A percentile compares a stretch with the other conserved stretches of the same genome.
Evolutionary conservation across 1,284 basidiomycete genomes (phyloP).

Genomic region (Ganoderma resinaceum): DNA sequence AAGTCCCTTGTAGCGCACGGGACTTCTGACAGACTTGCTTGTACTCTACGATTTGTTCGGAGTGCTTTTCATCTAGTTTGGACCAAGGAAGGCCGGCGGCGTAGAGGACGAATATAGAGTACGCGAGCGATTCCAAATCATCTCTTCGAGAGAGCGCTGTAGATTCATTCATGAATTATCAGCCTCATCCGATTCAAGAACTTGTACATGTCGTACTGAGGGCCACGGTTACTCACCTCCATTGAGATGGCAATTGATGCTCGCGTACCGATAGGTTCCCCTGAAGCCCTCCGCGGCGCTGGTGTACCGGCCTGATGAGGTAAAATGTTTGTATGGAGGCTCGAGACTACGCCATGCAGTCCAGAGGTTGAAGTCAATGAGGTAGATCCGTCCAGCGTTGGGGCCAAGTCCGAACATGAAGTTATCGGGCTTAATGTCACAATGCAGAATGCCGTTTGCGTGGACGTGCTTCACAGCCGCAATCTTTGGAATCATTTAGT

Average conservation of each 20-base stretch:
- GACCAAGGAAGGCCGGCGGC: neutral
- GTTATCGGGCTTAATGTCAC: neutral
- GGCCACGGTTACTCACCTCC: neutral
- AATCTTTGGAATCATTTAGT: neutral
- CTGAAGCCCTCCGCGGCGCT: neutral
- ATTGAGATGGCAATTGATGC: neutral
- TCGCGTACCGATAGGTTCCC: neutral
- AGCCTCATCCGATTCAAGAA: neutral
- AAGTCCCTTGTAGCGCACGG: neutral
- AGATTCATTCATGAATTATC: neutral
- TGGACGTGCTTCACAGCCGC: neutral
- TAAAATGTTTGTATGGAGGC: neutral
- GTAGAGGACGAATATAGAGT: neutral
- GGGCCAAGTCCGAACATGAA: neutral
- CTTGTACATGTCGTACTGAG: neutral
- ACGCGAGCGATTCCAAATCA: neutral
- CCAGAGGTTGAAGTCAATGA: constrained; percentile 3
- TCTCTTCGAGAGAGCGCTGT: neutral
- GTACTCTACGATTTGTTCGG: neutral
- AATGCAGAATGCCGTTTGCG: neutral
- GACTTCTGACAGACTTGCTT: neutral
- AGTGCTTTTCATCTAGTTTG: neutral
- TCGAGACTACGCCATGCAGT: neutral
- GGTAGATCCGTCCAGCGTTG: neutral
- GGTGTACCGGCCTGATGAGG: too few relatives aligned